phyloP scores from a whole-genome alignment of 768 basidiomycete genomes.

The Arthromyces matolae region DNA sequence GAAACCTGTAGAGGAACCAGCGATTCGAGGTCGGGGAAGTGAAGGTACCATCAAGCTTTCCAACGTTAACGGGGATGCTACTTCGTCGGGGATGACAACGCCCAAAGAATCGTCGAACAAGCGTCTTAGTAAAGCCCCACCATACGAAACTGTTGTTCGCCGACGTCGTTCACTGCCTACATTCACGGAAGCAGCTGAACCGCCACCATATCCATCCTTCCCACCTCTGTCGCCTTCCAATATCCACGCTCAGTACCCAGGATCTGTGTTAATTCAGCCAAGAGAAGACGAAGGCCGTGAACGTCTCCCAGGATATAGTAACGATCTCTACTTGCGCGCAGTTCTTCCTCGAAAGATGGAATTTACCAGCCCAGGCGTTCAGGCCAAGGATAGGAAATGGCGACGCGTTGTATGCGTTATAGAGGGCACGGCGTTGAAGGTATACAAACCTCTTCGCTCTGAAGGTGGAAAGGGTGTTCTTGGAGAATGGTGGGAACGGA shows the following conservation, averaged over 20 bases:
- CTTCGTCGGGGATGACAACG: neutral
- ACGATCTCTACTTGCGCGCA: slow-evolving; percentile 75
- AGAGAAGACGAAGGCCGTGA: slow-evolving; percentile 86
- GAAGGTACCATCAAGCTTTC: neutral
- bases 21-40: neutral
- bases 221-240: slow-evolving; percentile 8
- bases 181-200: slow-evolving; percentile 52
- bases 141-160: slow-evolving; percentile 33
- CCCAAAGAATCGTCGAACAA: slow-evolving; percentile 17
- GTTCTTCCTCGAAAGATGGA: slow-evolving; percentile 92
- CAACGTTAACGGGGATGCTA: neutral
- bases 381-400: slow-evolving; percentile 92
- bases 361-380: slow-evolving; percentile 78
- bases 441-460: slow-evolving; percentile 52
- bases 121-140: slow-evolving; percentile 29
- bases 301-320: slow-evolving; percentile 75
- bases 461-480: slow-evolving; percentile 48
- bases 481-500: slow-evolving; percentile 77
- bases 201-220: slow-evolving; percentile 64
- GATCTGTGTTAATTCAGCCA: slow-evolving; percentile 31
- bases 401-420: slow-evolving; percentile 81
- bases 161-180: slow-evolving; percentile 71
- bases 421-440: slow-evolving; percentile 85
- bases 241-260: neutral
- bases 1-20: neutral